Evolutionary conservation across 2,329 filamentous ascomycete genomes (phyloP), one percentile per base, ranked within the genome.

Genomic region (Stemphylium beticola): DNA sequence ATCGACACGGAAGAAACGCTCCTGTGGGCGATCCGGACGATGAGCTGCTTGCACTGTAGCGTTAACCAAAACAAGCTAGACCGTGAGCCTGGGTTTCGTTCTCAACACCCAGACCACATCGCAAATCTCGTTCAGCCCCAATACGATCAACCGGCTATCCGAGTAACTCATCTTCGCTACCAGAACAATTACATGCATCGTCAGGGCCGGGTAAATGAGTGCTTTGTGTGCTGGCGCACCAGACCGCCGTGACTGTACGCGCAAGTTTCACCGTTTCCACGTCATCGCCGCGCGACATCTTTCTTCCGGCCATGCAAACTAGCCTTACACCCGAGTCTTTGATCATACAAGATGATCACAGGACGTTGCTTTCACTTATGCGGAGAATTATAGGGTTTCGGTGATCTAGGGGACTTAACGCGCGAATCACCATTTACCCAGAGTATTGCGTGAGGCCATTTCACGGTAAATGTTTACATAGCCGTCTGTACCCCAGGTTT

Each of bases 401-500:
- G 42, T 31, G 43, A 32, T 41, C 49, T 36, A 43, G 40, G 37
- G 39, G 49, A 47, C 38, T 24, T 29, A 33, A 29, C 33, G 32
- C 29, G 40, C 58, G 45, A 61, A 59, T 61, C 47, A 55, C 47
- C n/a, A 24, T 57, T 58, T 63, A 60, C 26, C 53, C 50, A 47
- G n/a, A 43, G 48, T 51, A 60, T 51, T 58, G 31, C 45, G 31
- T 29, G 11, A n/a, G 42, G 31, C 43, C 32, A 26, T 14, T 36
- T 17, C 26, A 34, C 47, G 42, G 41, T 46, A 44, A 43, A 46
- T 38, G 40, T 43, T 17, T 44, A 41, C 49, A 58, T 55, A 56
- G 51, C 46, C 51, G 51, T 47, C 49, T 58, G 57, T 42, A 62
- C 61, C 61, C 59, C 57, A 24, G 40, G 57, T 60, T 60, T 53